Conservation (phyloP, 1,284 basidiomycete species). For the Blastosporella zonata region DNA sequence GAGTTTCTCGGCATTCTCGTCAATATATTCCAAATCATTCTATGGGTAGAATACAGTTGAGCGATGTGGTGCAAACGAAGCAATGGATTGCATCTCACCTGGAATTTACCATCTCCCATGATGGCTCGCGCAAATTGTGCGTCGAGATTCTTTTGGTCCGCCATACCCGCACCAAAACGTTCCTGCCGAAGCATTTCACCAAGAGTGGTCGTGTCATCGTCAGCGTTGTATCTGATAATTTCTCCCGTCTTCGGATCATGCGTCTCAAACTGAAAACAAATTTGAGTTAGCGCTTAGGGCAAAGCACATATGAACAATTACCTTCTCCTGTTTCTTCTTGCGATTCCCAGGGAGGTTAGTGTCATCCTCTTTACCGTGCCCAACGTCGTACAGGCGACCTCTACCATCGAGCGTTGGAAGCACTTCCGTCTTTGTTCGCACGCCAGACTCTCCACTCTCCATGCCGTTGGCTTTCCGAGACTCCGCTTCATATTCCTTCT, state of each 20-base stretch:
- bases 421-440: constrained; percentile 70
- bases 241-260: constrained; percentile 88
- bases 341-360: constrained; percentile 61
- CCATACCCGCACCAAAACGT: constrained; percentile 81
- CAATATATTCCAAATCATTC: constrained; percentile 91
- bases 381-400: constrained; percentile 91
- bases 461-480: constrained; percentile 48
- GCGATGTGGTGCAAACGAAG: background rate
- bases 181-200: constrained; percentile 94
- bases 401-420: constrained; percentile 87
- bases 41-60: constrained; percentile 26
- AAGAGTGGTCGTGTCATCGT: constrained; percentile 85
- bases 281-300: constrained; percentile 5
- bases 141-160: constrained; percentile 90
- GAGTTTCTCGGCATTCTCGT: constrained; percentile 92
- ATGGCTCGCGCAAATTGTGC: constrained; percentile 87
- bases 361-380: constrained; percentile 59
- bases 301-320: background rate
- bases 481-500: constrained; percentile 80
- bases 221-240: constrained; percentile 79
- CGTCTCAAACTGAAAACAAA: constrained; percentile 67
- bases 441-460: constrained; percentile 40
- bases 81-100: constrained; percentile 42
- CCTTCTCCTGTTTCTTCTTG: constrained; percentile 75
- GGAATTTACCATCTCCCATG: constrained; percentile 82